Percentiles rank a stretch among this genome's conserved stretches.
phyloP scores from a whole-genome alignment of 805 yeast species.

The Yamadazyma akitaensis region DNA sequence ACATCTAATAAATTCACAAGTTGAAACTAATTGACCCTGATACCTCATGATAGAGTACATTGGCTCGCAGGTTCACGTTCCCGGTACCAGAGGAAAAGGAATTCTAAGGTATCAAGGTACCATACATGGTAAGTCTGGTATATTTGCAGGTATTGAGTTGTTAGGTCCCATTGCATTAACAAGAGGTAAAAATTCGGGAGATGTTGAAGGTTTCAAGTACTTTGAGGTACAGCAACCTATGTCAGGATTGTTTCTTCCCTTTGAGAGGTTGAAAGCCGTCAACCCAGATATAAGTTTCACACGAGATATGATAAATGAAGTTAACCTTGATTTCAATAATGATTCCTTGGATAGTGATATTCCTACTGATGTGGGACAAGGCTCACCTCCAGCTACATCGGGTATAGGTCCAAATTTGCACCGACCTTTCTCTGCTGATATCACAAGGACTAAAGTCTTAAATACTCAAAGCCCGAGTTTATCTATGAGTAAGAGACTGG shows the following conservation, averaged over 20 bases:
- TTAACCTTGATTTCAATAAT: conserved; percentile 4
- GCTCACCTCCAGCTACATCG: neutral
- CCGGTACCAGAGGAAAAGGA: conserved; percentile 67
- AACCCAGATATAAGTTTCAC: conserved; percentile 27
- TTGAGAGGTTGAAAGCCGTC: conserved; percentile 38
- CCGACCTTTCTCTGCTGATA: conserved; percentile 7
- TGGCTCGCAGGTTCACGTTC: conserved; percentile 45
- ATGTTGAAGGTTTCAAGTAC: conserved; percentile 65
- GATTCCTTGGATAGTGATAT: conserved; percentile 4
- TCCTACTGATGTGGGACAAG: neutral
- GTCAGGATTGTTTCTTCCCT: conserved; percentile 74
- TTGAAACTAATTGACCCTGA: neutral
- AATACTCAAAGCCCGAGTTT: neutral
- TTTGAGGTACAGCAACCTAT: conserved; percentile 61
- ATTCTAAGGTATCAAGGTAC: conserved; percentile 67
- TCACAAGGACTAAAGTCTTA: neutral
- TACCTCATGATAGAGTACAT: conserved; percentile 19
- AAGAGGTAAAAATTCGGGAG: conserved; percentile 85
- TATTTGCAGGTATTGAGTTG: conserved; percentile 85
- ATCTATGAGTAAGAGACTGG: conserved; percentile 3
- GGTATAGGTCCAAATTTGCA: neutral
- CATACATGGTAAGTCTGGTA: conserved; percentile 67
- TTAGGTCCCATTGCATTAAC: conserved; percentile 54
- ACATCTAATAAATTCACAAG: neutral
- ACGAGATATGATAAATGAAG: conserved; percentile 14